A percentile compares a stretch with the other conserved stretches of the same genome.
phyloP scores from a whole-genome alignment of 192 early-diverging fungal species.

The Rhizoclosmatium globosum region DNA sequence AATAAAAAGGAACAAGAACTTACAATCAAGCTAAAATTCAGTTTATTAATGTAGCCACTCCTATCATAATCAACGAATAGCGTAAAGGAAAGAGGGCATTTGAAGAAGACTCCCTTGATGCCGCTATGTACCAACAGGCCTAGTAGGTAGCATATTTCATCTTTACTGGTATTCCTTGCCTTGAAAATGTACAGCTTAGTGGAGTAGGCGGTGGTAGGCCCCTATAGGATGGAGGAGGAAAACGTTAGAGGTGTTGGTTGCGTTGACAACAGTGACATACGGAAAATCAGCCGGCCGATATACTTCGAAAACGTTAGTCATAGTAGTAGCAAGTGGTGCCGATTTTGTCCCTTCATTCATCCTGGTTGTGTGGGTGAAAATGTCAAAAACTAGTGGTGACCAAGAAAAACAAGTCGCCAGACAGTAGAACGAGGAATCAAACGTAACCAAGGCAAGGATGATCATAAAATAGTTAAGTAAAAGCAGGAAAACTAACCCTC shows the following conservation, averaged over 20 bases:
- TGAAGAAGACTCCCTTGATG: too few relatives aligned
- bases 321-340: background rate
- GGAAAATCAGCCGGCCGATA: conserved; percentile 10
- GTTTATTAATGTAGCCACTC: too few relatives aligned
- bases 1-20: too few relatives aligned
- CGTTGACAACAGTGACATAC: background rate
- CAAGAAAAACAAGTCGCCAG: background rate
- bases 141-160: conserved; percentile 12
- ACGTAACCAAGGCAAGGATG: background rate
- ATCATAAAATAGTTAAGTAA: background rate
- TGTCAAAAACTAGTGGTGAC: background rate
- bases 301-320: conserved; percentile 1
- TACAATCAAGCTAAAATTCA: too few relatives aligned
- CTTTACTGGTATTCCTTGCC: background rate
- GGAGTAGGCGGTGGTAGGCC: background rate
- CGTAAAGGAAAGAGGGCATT: too few relatives aligned
- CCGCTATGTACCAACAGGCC: background rate
- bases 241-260: background rate
- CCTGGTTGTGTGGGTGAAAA: background rate
- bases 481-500: background rate
- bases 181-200: background rate
- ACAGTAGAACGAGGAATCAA: background rate
- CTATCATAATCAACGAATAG: too few relatives aligned
- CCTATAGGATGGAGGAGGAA: background rate
- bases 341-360: background rate